Conservation (phyloP, 1,284 basidiomycete species). For the Coniferiporia weirii region DNA sequence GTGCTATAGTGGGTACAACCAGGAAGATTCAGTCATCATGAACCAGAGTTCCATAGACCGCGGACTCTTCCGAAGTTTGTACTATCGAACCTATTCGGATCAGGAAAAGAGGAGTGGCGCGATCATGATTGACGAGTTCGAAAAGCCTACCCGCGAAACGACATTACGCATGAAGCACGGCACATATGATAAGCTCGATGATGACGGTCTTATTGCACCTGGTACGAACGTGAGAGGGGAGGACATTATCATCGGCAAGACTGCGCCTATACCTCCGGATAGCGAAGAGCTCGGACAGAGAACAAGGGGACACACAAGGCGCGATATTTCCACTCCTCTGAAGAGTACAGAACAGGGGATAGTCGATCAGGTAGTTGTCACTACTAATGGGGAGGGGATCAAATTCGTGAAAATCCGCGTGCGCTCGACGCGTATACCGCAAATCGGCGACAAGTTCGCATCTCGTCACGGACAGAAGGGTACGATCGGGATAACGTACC, state of each 20-base stretch:
- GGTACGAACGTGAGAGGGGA: conserved; percentile 95
- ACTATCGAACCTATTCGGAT: conserved; percentile 98
- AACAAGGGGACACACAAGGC: conserved; percentile 82
- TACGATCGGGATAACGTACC: conserved; percentile 98
- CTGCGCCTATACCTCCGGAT: conserved; percentile 93
- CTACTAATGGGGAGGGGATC: conserved; percentile 92
- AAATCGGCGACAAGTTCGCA: conserved; percentile 99
- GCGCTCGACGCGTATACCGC: conserved; percentile 91
- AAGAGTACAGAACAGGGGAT: conserved; percentile 98
- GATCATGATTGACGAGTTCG: conserved; percentile 91
- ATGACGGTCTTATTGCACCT: conserved; percentile 92
- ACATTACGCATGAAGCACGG: conserved; percentile 97
- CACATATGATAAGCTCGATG: conserved; percentile 97
- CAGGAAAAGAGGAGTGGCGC: conserved; percentile 96
- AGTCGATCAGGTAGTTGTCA: conserved; percentile 96
- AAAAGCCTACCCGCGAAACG: conserved; percentile 91
- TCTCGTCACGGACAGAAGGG: conserved; percentile 99
- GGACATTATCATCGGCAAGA: conserved; percentile 99
- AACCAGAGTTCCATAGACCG: conserved; percentile 98
- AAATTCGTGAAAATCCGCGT: conserved; percentile 99
- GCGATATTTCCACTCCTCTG: conserved; percentile 95
- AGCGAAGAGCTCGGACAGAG: conserved; percentile 96
- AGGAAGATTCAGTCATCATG: conserved; percentile 99
- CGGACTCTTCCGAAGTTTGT: conserved; percentile 97
- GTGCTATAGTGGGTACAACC: conserved; percentile 99